These are phyloP conservation scores for Oryza meyeriana DNA, from an alignment of 176 grass and related monocot genomes.

Conservation along the genomic window DNA sequence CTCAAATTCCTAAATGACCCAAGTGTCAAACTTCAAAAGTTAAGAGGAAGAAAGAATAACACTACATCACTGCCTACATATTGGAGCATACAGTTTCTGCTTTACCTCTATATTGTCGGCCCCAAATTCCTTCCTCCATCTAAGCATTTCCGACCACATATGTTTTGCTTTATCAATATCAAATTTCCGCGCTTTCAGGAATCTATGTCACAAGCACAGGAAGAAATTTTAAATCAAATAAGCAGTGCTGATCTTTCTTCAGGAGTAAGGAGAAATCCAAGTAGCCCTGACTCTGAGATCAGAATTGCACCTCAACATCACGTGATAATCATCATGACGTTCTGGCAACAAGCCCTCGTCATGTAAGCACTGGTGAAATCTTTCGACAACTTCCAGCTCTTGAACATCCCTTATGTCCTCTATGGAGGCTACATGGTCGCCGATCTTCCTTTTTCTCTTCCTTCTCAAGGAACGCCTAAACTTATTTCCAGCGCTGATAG, in stretches of 20 bases:
- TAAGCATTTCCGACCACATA: conserved; percentile 99
- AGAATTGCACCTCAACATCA: conserved; percentile 68
- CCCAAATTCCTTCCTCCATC: conserved; percentile 88
- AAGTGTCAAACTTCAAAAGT: conserved; percentile 25
- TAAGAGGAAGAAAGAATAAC: not conserved
- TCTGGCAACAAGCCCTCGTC: conserved; percentile 66
- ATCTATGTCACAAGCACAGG: conserved; percentile 36
- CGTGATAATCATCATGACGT: conserved; percentile 74
- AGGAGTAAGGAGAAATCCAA: conserved; percentile 1
- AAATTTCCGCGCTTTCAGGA: conserved; percentile 92
- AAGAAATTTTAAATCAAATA: conserved; percentile 22
- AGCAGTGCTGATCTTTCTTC: not conserved
- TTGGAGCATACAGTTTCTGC: not conserved
- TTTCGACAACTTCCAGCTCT: conserved; percentile 70
- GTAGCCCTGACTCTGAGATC: not conserved
- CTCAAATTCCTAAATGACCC: conserved; percentile 65
- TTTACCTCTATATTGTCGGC: conserved; percentile 70
- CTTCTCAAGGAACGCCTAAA: conserved; percentile 75
- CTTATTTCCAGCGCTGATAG: conserved; percentile 60
- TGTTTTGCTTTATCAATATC: conserved; percentile 87
- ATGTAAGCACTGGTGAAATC: conserved; percentile 55
- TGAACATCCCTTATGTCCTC: conserved; percentile 65
- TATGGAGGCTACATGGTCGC: conserved; percentile 43
- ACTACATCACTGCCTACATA: not conserved
- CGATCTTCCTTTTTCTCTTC: conserved; percentile 58